Base-by-base conservation (phyloP, 1,284 basidiomycete genomes). In the Gomphus sp. region DNA sequence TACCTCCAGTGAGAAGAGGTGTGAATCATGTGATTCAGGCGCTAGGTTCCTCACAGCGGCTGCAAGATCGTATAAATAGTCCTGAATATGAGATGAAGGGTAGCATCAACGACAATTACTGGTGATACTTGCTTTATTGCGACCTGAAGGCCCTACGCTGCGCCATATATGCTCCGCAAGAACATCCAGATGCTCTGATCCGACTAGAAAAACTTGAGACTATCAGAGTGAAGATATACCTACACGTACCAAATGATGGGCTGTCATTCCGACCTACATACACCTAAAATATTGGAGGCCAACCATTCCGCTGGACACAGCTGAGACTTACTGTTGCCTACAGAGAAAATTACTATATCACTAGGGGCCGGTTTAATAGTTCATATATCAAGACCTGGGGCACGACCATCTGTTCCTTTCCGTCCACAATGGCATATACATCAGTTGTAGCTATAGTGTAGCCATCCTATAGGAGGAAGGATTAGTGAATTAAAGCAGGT, bases 231-330 rank as follows among this genome's bases (percentile, higher is more conserved):
- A 11, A 52, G 52, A 48, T 22, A 36, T 41, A n/a, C 6, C 5
- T 36, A 34, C 4, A 67, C 78, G 60, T 64, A 88, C 86, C 74
- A 68, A 92, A 93, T 0, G 88, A 89, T 0, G 87, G 85, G 62
- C 91, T 93, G 64, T 87, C 82, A 37, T 80, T 82, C 50, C 83
- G 75, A 0, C 89, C 90, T 18, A 92, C 89, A 67, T 92, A 93
- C 60, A 88, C 87, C 76, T 86, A 53, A 10, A 44, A 18, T 57
- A 60, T 48, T 25, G 16, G 41, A 50, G 18, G 39, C 52, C 12
- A 58, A 18, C 18, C 31, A 18, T 49, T n/a, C 44, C 16, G 18
- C 49, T 52, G 68, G 65, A 10, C 11, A 43, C 12, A 9, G 9
- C 61, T 67, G 73, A 60, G 72, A 73, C 74, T 75, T 58, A 54